phyloP scores from a whole-genome alignment of 202 grass and related monocot genomes.

The Bolboschoenoplectus hybrid region DNA sequence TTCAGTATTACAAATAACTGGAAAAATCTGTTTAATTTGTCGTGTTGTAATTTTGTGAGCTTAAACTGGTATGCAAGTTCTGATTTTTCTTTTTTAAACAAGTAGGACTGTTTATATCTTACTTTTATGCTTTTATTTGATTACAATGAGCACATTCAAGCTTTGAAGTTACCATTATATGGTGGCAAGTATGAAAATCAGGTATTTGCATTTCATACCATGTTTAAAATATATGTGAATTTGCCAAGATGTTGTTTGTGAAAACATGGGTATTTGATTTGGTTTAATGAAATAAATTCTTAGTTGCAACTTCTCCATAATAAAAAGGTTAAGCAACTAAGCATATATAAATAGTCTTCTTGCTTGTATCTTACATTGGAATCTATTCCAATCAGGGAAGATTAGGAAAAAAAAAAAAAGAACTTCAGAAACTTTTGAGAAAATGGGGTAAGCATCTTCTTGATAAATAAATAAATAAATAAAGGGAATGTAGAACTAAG shows the following conservation, averaged over 20 bases:
- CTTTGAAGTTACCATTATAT: neutral
- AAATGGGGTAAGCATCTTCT: neutral
- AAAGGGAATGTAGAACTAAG: neutral
- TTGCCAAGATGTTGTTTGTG: neutral
- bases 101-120: neutral
- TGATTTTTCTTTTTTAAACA: neutral
- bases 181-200: neutral
- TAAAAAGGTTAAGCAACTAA: neutral
- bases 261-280: neutral
- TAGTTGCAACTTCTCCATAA: neutral
- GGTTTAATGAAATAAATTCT: neutral
- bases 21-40: neutral
- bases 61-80: neutral
- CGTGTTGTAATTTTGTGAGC: neutral
- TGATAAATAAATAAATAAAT: neutral
- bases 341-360: neutral
- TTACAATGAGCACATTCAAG: neutral
- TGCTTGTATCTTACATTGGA: neutral
- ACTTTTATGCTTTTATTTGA: neutral
- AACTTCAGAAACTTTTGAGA: neutral
- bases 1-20: conserved; percentile 18
- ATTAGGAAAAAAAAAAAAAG: neutral
- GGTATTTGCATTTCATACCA: too few relatives aligned
- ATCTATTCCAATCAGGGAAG: neutral
- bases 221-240: neutral